phyloP scores from a whole-genome alignment of 192 early-diverging fungal species.

The Linnemannia hyalina region DNA sequence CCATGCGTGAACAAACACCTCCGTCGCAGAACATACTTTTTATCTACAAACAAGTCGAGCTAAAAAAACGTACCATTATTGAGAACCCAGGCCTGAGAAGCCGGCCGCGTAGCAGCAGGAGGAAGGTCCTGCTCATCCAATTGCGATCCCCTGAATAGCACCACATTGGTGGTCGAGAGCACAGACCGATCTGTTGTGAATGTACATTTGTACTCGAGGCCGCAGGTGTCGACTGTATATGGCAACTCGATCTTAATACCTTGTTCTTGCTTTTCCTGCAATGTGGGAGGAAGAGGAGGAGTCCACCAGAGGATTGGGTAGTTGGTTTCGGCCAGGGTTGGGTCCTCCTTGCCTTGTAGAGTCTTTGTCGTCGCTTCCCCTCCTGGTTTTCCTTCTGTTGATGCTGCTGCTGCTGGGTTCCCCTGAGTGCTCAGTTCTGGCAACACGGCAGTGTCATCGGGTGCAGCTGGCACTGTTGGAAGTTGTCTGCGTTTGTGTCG shows the following conservation, averaged over 20 bases:
- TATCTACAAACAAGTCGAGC: no score
- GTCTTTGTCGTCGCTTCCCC: neutral
- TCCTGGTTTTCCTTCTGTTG: neutral
- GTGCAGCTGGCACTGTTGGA: neutral
- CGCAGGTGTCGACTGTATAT: conserved; percentile 12
- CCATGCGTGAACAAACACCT: no score
- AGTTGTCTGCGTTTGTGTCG: neutral
- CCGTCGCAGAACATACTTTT: no score
- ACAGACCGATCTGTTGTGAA: conserved; percentile 8
- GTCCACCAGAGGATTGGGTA: conserved; percentile 41
- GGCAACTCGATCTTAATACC: neutral
- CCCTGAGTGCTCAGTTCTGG: neutral
- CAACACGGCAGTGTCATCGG: neutral
- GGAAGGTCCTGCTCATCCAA: conserved; percentile 14
- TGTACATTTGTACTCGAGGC: conserved; percentile 20
- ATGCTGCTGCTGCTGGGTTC: neutral
- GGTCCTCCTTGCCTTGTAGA: conserved; percentile 29
- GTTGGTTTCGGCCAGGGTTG: neutral
- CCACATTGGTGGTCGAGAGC: neutral
- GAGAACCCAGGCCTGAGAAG: conserved; percentile 24
- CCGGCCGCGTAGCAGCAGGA: neutral
- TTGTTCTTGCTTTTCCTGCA: neutral
- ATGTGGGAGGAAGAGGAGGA: neutral
- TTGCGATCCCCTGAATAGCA: conserved; percentile 8
- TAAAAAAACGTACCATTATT: conserved; percentile 9